A percentile compares a stretch with the other conserved stretches of the same genome.
These are phyloP conservation scores for Xylaria grammica DNA, from an alignment of 495 filamentous ascomycete genomes.

Conservation along the genomic window DNA sequence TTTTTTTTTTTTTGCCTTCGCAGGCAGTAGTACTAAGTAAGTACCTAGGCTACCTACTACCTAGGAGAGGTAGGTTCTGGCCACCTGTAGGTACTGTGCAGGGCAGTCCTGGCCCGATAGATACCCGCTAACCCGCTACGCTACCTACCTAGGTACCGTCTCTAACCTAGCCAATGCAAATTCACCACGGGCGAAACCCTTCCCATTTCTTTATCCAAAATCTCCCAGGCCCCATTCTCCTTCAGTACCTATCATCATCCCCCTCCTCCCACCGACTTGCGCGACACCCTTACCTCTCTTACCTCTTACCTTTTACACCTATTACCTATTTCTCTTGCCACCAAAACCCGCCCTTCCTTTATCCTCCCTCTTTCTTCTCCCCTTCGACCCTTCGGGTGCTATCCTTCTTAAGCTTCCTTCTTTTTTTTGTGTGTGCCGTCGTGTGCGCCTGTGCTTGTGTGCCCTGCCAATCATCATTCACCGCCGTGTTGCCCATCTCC, in stretches of 20 bases:
- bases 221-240: conserved; percentile 32
- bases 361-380: conserved; percentile 36
- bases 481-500: conserved; percentile 40
- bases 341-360: conserved; percentile 33
- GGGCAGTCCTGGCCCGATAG: too few species aligned
- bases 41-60: too few species aligned
- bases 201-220: conserved; percentile 24
- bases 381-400: conserved; percentile 43
- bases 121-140: neutral
- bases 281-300: too few species aligned
- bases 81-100: too few species aligned
- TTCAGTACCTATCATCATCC: too few species aligned
- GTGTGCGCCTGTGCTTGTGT: conserved; percentile 39
- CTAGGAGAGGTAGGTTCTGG: too few species aligned
- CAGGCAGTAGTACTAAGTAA: too few species aligned
- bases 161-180: too few species aligned
- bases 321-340: conserved; percentile 32
- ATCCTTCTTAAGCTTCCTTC: conserved; percentile 44
- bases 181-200: conserved; percentile 8
- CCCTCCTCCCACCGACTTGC: conserved; percentile 41
- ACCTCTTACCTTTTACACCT: too few species aligned
- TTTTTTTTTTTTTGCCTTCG: too few species aligned
- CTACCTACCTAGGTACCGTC: too few species aligned
- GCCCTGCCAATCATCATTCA: conserved; percentile 23
- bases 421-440: conserved; percentile 36